Evolutionary conservation across 2,329 filamentous ascomycete species (phyloP).

Genomic region (Neonectria hederae): DNA sequence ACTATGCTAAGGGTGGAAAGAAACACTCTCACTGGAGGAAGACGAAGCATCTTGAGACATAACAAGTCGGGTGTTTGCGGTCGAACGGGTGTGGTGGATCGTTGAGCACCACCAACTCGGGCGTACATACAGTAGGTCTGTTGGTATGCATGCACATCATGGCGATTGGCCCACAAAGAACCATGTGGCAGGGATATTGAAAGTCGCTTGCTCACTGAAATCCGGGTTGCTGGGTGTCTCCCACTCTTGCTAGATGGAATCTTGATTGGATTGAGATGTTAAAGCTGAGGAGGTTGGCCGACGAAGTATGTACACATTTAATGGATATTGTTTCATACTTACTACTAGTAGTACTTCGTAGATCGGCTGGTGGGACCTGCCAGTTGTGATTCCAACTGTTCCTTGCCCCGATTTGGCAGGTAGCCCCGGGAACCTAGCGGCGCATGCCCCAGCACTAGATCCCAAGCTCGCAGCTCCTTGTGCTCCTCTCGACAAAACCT

Average conservation of each 20-base stretch:
- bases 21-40: neutral
- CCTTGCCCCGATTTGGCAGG: conserved; percentile 2
- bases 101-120: neutral
- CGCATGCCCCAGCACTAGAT: conserved; percentile 1
- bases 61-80: neutral
- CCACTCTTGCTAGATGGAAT: neutral
- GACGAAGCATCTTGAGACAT: conserved; percentile 10
- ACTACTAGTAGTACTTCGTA: too few species aligned
- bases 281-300: neutral
- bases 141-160: neutral
- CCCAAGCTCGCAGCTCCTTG: conserved; percentile 6
- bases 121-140: neutral
- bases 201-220: neutral
- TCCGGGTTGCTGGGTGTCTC: neutral
- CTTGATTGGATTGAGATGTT: neutral
- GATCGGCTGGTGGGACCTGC: neutral
- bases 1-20: neutral
- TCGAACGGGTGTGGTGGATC: neutral
- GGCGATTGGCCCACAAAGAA: neutral
- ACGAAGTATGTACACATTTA: neutral
- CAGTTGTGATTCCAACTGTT: neutral
- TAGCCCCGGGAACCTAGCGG: neutral
- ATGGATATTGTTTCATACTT: too few species aligned
- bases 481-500: conserved; percentile 31
- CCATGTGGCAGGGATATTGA: neutral